phyloP scores from a whole-genome alignment of 2,329 filamentous ascomycete genomes.

The Tricladium varicosporioides region DNA sequence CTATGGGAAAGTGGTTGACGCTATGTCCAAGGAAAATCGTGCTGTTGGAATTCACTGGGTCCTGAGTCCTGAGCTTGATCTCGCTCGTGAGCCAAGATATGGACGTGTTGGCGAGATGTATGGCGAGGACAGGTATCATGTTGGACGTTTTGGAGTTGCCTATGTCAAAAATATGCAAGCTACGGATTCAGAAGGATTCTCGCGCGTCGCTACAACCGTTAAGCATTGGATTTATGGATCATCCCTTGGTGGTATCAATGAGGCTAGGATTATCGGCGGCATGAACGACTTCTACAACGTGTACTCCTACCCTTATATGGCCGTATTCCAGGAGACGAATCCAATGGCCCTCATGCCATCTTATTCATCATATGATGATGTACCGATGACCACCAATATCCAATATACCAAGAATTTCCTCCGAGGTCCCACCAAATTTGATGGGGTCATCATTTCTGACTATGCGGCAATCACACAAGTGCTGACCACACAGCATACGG shows the following conservation, averaged over 20 bases:
- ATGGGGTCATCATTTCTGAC: no score
- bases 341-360: no score
- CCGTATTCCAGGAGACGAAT: no score
- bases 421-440: no score
- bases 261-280: slow-evolving; percentile 15
- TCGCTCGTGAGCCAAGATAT: slow-evolving; percentile 35
- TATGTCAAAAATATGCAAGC: slow-evolving; percentile 39
- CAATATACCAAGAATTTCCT: no score
- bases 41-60: slow-evolving; percentile 36
- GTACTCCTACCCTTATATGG: no score
- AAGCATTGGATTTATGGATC: slow-evolving; percentile 39
- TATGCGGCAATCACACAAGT: no score
- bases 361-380: no score
- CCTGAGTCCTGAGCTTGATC: slow-evolving; percentile 35
- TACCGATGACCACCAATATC: no score
- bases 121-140: slow-evolving; percentile 29
- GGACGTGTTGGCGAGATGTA: slow-evolving; percentile 29
- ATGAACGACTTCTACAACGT: neutral
- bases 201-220: slow-evolving; percentile 37
- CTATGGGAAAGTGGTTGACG: neutral
- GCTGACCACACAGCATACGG: no score
- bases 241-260: slow-evolving; percentile 35
- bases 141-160: slow-evolving; percentile 32
- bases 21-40: neutral
- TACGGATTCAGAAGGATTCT: slow-evolving; percentile 32